These are phyloP conservation scores for Plasmopara muralis DNA, from an alignment of 352 stramenopile genomes.

Conservation along the genomic window DNA sequence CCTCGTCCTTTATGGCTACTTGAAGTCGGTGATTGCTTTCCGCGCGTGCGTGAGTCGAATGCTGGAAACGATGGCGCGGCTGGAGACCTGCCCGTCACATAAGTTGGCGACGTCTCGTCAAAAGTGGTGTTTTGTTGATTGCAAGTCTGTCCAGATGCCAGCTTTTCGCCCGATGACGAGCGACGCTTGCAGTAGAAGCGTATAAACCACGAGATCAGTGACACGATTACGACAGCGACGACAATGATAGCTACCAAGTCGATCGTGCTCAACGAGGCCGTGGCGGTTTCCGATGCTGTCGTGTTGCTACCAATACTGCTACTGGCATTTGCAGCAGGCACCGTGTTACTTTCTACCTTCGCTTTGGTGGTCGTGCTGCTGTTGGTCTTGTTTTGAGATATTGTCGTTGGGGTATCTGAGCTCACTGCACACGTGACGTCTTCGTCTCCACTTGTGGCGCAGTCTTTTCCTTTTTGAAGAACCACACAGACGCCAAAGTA, in stretches of 20 bases:
- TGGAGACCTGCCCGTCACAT: conserved; percentile 17
- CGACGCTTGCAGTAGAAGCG: conserved; percentile 22
- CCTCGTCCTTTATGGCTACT: background rate
- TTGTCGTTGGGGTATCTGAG: background rate
- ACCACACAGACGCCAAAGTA: conserved; percentile 30
- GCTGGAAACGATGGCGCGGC: conserved; percentile 25
- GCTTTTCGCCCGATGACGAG: conserved; percentile 10
- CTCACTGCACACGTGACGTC: conserved; percentile 23
- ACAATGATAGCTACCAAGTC: conserved; percentile 25
- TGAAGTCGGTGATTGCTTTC: conserved; percentile 11
- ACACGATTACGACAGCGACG: conserved; percentile 26
- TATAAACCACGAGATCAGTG: conserved; percentile 23
- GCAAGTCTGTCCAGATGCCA: conserved; percentile 7
- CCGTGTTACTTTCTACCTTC: conserved; percentile 14
- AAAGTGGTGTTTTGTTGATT: conserved; percentile 9
- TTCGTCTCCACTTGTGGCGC: conserved; percentile 19
- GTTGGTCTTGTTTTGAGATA: conserved; percentile 12
- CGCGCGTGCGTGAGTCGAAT: conserved; percentile 22
- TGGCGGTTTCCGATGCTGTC: conserved; percentile 3
- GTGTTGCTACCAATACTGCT: conserved; percentile 1
- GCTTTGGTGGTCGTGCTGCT: conserved; percentile 9
- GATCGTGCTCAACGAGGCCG: conserved; percentile 19
- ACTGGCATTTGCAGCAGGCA: conserved; percentile 1
- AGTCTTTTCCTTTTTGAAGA: conserved; percentile 17
- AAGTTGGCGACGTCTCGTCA: conserved; percentile 19